Conservation (phyloP, 208 protist species). For the Leishmania aethiopica region DNA sequence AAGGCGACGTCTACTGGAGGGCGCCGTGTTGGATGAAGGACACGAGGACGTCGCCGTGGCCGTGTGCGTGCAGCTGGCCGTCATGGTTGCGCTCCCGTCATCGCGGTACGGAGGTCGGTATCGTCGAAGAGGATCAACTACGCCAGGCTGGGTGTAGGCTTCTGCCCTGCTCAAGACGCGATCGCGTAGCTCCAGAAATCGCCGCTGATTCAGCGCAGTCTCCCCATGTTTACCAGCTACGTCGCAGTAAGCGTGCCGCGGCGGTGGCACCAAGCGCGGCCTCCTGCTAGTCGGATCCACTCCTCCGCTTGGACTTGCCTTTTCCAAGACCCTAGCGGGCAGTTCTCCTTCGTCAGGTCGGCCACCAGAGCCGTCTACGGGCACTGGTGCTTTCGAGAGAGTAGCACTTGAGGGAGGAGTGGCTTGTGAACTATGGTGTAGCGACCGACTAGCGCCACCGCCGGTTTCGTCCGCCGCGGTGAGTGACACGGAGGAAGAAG, state of each 20-base stretch:
- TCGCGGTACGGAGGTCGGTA: slow-evolving; percentile 4
- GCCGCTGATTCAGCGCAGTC: slow-evolving; percentile 9
- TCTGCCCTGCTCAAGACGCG: slow-evolving; percentile 22
- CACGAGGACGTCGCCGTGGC: not conserved
- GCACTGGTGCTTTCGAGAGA: not conserved
- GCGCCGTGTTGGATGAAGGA: not conserved
- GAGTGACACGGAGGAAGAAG: not conserved
- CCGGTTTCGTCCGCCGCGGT: not conserved
- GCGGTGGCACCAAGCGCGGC: not conserved
- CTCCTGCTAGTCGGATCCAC: not conserved
- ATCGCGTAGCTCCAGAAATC: slow-evolving; percentile 32
- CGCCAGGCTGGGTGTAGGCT: not conserved
- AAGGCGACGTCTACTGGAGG: not conserved
- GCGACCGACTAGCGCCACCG: not conserved
- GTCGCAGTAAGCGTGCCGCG: slow-evolving; percentile 3
- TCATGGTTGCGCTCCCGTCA: not conserved
- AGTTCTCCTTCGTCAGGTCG: not conserved
- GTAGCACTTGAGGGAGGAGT: not conserved
- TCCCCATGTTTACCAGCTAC: not conserved
- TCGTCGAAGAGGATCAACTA: slow-evolving; percentile 3
- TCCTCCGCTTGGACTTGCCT: not conserved
- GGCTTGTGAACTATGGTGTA: not conserved
- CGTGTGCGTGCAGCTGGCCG: not conserved
- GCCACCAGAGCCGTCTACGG: too few relatives aligned
- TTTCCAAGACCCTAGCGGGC: not conserved